A percentile compares a stretch with the other conserved stretches of the same genome.
Evolutionary conservation across 176 grass and related monocot genomes (phyloP).

Genomic region (Oryza coarctata): DNA sequence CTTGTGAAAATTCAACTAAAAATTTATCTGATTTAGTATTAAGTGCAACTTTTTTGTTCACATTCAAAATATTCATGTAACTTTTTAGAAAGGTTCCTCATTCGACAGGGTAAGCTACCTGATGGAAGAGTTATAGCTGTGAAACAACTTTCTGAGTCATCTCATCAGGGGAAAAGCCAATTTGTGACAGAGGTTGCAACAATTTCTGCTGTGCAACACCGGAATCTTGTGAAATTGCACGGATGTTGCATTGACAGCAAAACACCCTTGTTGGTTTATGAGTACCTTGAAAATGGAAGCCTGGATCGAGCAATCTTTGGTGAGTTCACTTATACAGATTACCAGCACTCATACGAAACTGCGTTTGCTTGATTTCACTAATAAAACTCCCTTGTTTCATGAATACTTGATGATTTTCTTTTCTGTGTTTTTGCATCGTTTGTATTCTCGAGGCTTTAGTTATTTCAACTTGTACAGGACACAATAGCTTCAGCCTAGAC

Average conservation of each 20-base stretch:
- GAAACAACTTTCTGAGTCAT: conserved; percentile 49
- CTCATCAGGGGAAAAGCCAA: conserved; percentile 51
- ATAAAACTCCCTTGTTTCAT: background rate
- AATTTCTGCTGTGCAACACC: conserved; percentile 41
- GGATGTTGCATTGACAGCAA: conserved; percentile 63
- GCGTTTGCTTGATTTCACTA: background rate
- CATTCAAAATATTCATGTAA: background rate
- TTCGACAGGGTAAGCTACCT: conserved; percentile 35
- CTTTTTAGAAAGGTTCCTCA: too few relatives aligned
- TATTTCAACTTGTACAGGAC: conserved; percentile 19
- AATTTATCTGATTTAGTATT: background rate
- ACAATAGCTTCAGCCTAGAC: conserved; percentile 37
- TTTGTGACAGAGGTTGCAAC: conserved; percentile 55
- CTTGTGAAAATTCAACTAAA: background rate
- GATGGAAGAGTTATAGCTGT: conserved; percentile 57
- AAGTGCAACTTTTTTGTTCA: background rate
- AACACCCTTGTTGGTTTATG: conserved; percentile 56
- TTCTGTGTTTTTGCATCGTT: background rate
- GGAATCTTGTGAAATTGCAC: conserved; percentile 46
- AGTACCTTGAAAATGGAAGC: conserved; percentile 71
- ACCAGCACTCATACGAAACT: background rate
- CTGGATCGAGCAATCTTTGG: conserved; percentile 70
- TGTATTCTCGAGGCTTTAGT: background rate
- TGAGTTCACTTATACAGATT: background rate
- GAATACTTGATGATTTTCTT: background rate